These are phyloP conservation scores for Pinus albicaulis DNA, from an alignment of 75 land plant genomes.

Conservation along the genomic window DNA sequence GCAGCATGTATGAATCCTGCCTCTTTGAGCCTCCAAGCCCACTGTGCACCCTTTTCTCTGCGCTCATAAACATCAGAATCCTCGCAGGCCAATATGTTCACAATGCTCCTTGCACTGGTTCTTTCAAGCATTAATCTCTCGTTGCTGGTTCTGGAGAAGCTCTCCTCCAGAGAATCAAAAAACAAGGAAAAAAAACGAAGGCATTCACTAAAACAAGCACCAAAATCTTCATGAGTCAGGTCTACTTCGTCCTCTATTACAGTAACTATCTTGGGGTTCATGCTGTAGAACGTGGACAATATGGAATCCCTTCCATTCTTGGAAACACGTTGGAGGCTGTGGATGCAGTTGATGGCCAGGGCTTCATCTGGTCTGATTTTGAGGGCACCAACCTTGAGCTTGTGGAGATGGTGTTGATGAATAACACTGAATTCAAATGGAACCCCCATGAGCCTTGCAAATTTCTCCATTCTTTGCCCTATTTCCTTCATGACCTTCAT, in stretches of 20 bases:
- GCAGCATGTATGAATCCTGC: constrained; percentile 49
- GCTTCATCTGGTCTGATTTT: constrained; percentile 57
- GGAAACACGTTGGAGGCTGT: constrained; percentile 51
- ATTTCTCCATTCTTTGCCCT: constrained; percentile 77
- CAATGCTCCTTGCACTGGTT: constrained; percentile 64
- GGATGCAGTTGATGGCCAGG: constrained; percentile 74
- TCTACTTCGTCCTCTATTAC: constrained; percentile 92
- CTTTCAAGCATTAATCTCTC: constrained; percentile 88
- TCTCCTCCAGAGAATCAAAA: constrained; percentile 85
- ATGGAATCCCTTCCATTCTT: constrained; percentile 41
- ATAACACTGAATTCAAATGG: constrained; percentile 71
- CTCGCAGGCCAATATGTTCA: constrained; percentile 69
- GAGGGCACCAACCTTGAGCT: constrained; percentile 39
- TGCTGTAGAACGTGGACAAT: constrained; percentile 35
- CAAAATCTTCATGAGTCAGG: constrained; percentile 48
- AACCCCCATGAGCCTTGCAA: constrained; percentile 95
- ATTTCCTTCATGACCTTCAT: constrained; percentile 81
- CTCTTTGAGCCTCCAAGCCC: constrained; percentile 51
- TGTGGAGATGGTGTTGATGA: constrained; percentile 48
- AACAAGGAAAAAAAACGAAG: constrained; percentile 68
- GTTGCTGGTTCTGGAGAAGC: constrained; percentile 74
- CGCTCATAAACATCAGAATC: constrained; percentile 48
- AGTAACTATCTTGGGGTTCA: constrained; percentile 69
- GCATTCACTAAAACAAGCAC: constrained; percentile 52
- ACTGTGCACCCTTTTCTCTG: constrained; percentile 58